phyloP scores from a whole-genome alignment of 2,329 filamentous ascomycete genomes.

The Cladosporium sp. region DNA sequence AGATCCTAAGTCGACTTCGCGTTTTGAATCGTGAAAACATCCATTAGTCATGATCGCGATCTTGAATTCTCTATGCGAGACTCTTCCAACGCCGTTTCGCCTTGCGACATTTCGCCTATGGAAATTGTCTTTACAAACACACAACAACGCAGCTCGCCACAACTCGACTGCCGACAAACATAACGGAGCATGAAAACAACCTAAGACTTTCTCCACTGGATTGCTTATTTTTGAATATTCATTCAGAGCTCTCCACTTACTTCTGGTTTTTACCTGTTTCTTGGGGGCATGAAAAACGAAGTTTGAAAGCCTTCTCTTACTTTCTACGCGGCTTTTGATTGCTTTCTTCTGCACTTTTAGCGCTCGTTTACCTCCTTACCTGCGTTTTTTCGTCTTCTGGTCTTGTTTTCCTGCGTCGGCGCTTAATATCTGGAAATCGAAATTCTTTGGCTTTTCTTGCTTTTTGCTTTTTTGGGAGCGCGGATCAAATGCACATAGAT shows the following conservation, averaged over 20 bases:
- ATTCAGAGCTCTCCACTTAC: no score
- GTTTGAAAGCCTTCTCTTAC: no score
- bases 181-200: no score
- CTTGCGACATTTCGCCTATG: neutral
- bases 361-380: neutral
- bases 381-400: neutral
- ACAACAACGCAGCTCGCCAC: neutral
- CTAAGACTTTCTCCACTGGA: neutral
- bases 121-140: neutral
- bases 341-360: no score
- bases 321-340: no score
- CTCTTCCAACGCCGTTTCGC: neutral
- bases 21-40: neutral
- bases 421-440: slow-evolving; percentile 3
- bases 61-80: neutral
- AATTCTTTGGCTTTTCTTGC: no score
- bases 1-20: no score
- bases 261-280: no score
- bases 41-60: neutral
- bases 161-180: no score
- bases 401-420: slow-evolving; percentile 1
- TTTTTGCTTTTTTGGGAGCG: neutral
- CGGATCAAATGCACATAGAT: neutral
- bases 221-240: neutral
- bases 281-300: no score